Conservation (phyloP, 495 filamentous ascomycete species). For the Staphylotrichum tortipilum region DNA sequence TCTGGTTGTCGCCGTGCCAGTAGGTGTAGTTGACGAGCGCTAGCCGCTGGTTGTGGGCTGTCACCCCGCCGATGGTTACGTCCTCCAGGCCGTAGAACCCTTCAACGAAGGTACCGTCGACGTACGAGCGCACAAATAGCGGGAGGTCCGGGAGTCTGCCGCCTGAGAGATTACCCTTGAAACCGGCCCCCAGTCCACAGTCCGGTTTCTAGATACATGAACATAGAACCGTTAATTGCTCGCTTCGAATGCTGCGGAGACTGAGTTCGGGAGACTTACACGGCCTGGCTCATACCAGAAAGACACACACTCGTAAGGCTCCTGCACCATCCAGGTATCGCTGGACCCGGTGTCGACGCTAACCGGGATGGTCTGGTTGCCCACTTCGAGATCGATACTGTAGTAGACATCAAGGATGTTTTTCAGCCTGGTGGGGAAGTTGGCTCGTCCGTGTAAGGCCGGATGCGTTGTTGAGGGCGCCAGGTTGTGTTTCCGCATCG, state of each 20-base stretch:
- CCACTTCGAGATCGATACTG: constrained; percentile 32
- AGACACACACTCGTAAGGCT: constrained; percentile 41
- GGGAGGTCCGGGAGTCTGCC: constrained; percentile 31
- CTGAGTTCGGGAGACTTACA: constrained; percentile 7
- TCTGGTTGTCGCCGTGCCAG: constrained; percentile 40
- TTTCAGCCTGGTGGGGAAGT: not conserved
- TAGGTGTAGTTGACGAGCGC: constrained; percentile 41
- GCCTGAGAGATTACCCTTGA: constrained; percentile 34
- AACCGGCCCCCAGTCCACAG: constrained; percentile 45
- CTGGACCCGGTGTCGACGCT: constrained; percentile 55
- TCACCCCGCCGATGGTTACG: constrained; percentile 42
- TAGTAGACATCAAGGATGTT: constrained; percentile 29
- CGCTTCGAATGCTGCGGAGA: too few species aligned
- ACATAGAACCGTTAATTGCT: too few species aligned
- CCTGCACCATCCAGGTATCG: constrained; percentile 51
- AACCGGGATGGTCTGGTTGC: constrained; percentile 37
- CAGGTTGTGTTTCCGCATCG: constrained; percentile 3
- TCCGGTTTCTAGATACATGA: too few species aligned
- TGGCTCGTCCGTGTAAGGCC: not conserved
- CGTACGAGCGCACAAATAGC: constrained; percentile 49
- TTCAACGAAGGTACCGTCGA: constrained; percentile 43
- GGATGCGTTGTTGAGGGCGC: not conserved
- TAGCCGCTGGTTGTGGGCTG: constrained; percentile 42
- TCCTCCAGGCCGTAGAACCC: constrained; percentile 48
- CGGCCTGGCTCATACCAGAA: constrained; percentile 11